Base-by-base conservation (phyloP, 31 red algal genomes). In the Asparagopsis taxiformis region DNA sequence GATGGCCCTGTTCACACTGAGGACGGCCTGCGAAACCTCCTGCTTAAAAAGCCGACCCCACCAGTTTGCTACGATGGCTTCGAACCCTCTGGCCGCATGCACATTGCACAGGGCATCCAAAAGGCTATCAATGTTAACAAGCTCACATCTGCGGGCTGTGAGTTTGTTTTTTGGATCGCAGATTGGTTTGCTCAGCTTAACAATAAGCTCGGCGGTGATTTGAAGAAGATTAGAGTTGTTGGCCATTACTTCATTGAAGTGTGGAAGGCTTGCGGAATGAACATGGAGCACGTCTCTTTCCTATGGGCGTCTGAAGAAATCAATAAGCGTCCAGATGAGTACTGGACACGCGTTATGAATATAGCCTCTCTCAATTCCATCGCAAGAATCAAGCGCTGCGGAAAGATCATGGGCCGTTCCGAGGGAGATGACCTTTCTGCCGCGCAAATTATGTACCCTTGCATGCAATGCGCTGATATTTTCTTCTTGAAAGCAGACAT, bases 141-240 rank as follows among this genome's bases (percentile, higher is more conserved):
- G 60, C 86, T 98, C 20, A 98, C 95, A 21, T 44, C 66, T 0
- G 92, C 85, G 0, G 95, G 95, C 0, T 98, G 95, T 67, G 61
- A 60, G 3, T 98, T 94, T 83, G 82, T 92, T 37, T 94, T 98
- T 46, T 98, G 90, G 90, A 80, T 98, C 33, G 95, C 95, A 13
- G 95, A 98, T 62, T 98, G 91, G 86, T 98, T 98, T 74, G 95
- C 95, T 7, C 86, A 94, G 80, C 88, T 98, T 23, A 98, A 98
- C 62, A 83, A 94, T 60, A 98, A 98, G 71, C 67, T 98, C 37
- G 95, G 88, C 13, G 95, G 95, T 22, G 91, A 98, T 66, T 56
- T 98, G 41, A 93, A 98, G 57, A 98, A 98, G 74, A 98, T 98
- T 50, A 85, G 87, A 20, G 75, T 86, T 7, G 90, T 98, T 22